phyloP scores from a whole-genome alignment of 441 rosid genomes.

The Biscutella laevigata region DNA sequence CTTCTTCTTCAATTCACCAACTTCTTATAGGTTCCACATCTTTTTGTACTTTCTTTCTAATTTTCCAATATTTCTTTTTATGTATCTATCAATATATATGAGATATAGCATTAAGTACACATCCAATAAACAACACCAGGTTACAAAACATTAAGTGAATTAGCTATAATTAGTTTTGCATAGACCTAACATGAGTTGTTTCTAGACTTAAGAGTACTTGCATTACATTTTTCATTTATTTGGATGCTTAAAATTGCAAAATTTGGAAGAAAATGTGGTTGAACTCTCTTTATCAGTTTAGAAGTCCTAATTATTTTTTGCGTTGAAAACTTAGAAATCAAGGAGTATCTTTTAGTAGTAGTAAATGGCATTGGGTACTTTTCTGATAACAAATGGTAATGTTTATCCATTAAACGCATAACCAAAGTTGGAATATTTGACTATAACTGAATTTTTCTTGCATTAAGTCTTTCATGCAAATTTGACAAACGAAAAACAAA shows the following conservation, averaged over 20 bases:
- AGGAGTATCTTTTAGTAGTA: neutral
- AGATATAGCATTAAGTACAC: too few species aligned
- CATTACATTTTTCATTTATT: neutral
- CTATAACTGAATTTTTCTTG: constrained; percentile 9
- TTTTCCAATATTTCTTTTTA: too few species aligned
- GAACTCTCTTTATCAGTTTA: constrained; percentile 1
- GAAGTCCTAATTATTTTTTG: neutral
- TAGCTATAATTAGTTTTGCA: neutral
- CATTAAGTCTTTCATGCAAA: constrained; percentile 17
- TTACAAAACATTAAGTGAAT: too few species aligned
- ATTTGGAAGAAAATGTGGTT: neutral
- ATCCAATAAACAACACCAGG: too few species aligned
- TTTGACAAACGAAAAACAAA: neutral
- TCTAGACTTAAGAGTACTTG: too few species aligned
- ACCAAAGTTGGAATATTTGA: constrained; percentile 8
- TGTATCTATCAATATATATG: neutral
- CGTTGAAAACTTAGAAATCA: neutral
- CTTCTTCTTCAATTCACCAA: constrained; percentile 25
- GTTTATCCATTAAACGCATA: constrained; percentile 8
- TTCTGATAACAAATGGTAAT: constrained; percentile 18
- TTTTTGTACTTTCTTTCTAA: constrained; percentile 21
- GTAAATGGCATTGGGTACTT: neutral
- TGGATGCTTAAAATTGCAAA: neutral
- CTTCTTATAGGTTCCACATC: constrained; percentile 18
- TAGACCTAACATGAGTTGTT: neutral